Evolutionary conservation across 1,139 yeast species (phyloP).

Genomic region (Debaryomyces robertsiae): DNA sequence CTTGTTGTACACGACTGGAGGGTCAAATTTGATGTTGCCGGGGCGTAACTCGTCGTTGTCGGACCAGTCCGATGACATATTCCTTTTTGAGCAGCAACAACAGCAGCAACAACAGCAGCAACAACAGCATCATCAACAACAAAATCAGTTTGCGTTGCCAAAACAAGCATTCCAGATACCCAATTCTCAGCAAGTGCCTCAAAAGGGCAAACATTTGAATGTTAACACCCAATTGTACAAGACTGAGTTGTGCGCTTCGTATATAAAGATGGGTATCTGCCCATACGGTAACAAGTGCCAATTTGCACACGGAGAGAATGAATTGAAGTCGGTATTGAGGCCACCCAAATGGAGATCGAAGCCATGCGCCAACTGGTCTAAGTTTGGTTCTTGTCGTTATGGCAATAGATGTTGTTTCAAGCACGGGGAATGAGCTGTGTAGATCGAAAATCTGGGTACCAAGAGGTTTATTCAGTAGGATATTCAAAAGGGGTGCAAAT

Average conservation of each 20-base stretch:
- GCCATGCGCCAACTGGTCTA: conserved; percentile 87
- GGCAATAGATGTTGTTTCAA: conserved; percentile 92
- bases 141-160: conserved; percentile 14
- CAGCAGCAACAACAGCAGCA: conserved; percentile 9
- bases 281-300: conserved; percentile 92
- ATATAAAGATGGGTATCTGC: conserved; percentile 69
- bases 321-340: conserved; percentile 70
- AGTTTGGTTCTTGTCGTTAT: conserved; percentile 80
- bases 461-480: neutral
- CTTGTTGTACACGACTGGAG: conserved; percentile 16
- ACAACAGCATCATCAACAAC: conserved; percentile 19
- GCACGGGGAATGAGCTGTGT: conserved; percentile 50
- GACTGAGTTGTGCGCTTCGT: conserved; percentile 87
- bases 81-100: conserved; percentile 23
- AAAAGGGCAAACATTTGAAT: conserved; percentile 19
- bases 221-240: conserved; percentile 79
- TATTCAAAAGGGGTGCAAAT: neutral
- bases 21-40: conserved; percentile 1
- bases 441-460: too few species aligned
- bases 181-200: conserved; percentile 1
- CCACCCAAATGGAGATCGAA: conserved; percentile 90
- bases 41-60: conserved; percentile 14
- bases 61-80: conserved; percentile 25
- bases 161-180: conserved; percentile 11
- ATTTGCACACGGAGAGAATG: conserved; percentile 87